Evolutionary conservation across 2,329 filamentous ascomycete genomes (phyloP).

Genomic region (Neofusicoccum kwambonambiense): DNA sequence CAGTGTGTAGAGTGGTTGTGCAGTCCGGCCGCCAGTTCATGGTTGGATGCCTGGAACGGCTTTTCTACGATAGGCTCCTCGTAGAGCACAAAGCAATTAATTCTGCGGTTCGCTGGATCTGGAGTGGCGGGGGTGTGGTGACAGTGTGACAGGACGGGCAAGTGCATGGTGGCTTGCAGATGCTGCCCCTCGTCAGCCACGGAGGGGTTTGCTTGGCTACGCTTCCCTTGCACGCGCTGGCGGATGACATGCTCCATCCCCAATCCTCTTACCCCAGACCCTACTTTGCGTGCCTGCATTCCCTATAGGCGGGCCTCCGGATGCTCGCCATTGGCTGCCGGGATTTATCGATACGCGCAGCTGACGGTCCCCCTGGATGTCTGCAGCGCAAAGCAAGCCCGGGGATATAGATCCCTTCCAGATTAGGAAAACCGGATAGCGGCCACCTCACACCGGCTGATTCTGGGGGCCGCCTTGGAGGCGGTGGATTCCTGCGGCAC

Average conservation of each 20-base stretch:
- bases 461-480: background rate
- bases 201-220: background rate
- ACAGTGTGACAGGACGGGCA: background rate
- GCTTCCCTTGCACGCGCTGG: background rate
- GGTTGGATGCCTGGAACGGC: background rate
- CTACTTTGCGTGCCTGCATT: background rate
- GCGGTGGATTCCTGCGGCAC: conserved; percentile 1
- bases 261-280: background rate
- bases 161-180: conserved; percentile 7
- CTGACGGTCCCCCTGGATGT: background rate
- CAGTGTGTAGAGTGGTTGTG: background rate
- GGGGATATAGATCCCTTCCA: background rate
- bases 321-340: background rate
- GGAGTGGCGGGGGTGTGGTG: background rate
- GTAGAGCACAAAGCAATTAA: background rate
- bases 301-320: background rate
- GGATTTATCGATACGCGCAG: background rate
- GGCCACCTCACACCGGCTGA: background rate
- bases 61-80: conserved; percentile 3
- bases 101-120: background rate
- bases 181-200: background rate
- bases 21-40: background rate
- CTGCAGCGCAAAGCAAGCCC: background rate
- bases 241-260: background rate
- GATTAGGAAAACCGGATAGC: conserved; percentile 7